Evolutionary conservation across 257 asterid genomes (phyloP), one percentile per base, ranked within the genome.

Genomic region (Gentiana macrophylla): DNA sequence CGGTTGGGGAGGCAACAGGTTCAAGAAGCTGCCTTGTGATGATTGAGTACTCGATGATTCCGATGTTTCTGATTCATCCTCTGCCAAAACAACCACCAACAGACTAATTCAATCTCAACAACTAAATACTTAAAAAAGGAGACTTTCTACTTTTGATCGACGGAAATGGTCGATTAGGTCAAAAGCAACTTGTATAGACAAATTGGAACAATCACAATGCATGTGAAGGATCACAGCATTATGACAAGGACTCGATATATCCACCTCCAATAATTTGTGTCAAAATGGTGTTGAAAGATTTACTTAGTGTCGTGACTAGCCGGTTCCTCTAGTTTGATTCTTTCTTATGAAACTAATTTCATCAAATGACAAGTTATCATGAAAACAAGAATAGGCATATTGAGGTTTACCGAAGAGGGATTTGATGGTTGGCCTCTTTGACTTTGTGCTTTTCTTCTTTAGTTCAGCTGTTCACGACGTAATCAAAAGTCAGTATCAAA

Each of bases 391-490:
- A 41, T 15, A 52, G n/a, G 9, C 33, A 65, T 44, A 34, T 54
- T 10, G 33, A 58, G 24, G 52, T 87, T 53, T 84, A 91, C 98
- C 98, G 35, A 91, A 91, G 53, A 91, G 84, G 46, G 95, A 66
- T 71, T 87, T 91, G 71, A 91, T 77, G 62, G 95, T 70, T 47
- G 96, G 95, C 76, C 93, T 78, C 83, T 81, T 91, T 38, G 95
- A 56, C 65, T 75, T 84, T 68, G 79, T 72, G 59, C 32, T 79
- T 73, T 87, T 87, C 92, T 91, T 91, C 94, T 87, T 85, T 62
- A 91, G 55, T 74, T 91, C 96, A 72, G 95, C 98, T 91, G 89
- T 24, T 41, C 9, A 41, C 46, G 9, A 41, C 9, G 46, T 41
- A 7, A 41, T 41, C 46, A 41, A 41, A 24, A 10, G 46, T 41